phyloP scores from a whole-genome alignment of 2,329 filamentous ascomycete genomes.

The Pestalotiopsis sp. region DNA sequence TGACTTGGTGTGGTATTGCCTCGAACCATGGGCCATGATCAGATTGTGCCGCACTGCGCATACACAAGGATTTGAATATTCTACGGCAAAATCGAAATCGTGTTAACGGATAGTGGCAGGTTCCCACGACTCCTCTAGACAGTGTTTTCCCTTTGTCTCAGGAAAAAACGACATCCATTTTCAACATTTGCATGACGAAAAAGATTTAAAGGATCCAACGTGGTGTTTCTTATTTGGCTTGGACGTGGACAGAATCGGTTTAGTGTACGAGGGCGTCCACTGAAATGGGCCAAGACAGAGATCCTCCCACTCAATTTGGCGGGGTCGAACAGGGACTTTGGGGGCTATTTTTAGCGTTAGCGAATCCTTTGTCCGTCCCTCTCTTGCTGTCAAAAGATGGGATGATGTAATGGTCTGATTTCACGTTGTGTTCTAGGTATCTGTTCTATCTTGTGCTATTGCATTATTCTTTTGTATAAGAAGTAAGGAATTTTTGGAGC shows the following conservation, averaged over 20 bases:
- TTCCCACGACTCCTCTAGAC: no score
- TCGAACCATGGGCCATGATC: background rate
- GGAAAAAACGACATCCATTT: background rate
- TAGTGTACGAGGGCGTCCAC: constrained; percentile 8
- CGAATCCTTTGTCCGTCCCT: background rate
- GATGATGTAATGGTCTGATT: no score
- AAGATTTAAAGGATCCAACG: background rate
- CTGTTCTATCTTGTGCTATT: no score
- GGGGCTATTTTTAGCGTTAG: background rate
- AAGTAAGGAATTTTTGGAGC: no score
- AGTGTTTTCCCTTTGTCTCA: no score
- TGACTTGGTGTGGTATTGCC: constrained; percentile 1
- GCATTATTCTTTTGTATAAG: no score
- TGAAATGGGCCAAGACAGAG: background rate
- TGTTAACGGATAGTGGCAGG: no score
- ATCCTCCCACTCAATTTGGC: background rate
- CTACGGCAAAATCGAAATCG: no score
- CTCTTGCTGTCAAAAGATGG: background rate
- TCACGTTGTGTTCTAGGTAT: no score
- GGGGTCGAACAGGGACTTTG: background rate
- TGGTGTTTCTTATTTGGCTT: background rate
- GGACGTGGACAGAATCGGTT: background rate
- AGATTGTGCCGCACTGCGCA: background rate
- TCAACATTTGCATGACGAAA: background rate
- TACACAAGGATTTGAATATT: no score